These are phyloP conservation scores for Chrysanthemum lavandulifolium DNA, from an alignment of 129 eudicot species.

Conservation along the genomic window DNA sequence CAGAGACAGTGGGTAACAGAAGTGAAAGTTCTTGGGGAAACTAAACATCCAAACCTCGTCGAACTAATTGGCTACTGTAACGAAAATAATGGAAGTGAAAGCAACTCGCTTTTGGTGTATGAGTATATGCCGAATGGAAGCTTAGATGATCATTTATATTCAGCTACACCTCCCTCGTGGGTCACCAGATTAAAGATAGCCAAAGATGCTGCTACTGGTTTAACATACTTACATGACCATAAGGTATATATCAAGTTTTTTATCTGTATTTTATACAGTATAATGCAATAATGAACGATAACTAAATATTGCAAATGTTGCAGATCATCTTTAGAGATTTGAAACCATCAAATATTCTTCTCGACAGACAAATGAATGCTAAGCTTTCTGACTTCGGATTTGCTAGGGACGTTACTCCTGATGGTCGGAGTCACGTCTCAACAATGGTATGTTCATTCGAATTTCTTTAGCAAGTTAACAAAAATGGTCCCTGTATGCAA, in stretches of 20 bases:
- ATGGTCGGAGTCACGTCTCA: conserved; percentile 70
- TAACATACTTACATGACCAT: conserved; percentile 66
- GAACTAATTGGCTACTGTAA: conserved; percentile 77
- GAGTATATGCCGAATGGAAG: conserved; percentile 82
- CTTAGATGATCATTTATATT: conserved; percentile 64
- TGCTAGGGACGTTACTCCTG: conserved; percentile 67
- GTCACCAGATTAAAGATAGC: conserved; percentile 66
- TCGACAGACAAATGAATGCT: conserved; percentile 75
- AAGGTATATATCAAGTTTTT: conserved; percentile 4
- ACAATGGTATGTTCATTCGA: conserved; percentile 50
- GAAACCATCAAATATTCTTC: conserved; percentile 79
- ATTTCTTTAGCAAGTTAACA: neutral
- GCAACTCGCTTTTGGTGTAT: conserved; percentile 65
- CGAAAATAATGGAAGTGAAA: conserved; percentile 65
- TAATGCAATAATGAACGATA: too few relatives aligned
- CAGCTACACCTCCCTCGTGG: conserved; percentile 51
- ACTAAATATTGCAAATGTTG: neutral
- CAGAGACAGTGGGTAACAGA: conserved; percentile 80
- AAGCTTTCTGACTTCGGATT: conserved; percentile 89
- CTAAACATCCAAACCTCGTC: conserved; percentile 70
- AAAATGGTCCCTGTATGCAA: too few relatives aligned
- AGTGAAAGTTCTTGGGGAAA: conserved; percentile 70
- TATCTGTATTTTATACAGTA: too few relatives aligned
- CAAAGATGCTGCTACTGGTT: conserved; percentile 76
- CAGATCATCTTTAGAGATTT: conserved; percentile 82